These are phyloP conservation scores for Ogataea populi-albae DNA, from an alignment of 805 yeast species.

Conservation along the genomic window DNA sequence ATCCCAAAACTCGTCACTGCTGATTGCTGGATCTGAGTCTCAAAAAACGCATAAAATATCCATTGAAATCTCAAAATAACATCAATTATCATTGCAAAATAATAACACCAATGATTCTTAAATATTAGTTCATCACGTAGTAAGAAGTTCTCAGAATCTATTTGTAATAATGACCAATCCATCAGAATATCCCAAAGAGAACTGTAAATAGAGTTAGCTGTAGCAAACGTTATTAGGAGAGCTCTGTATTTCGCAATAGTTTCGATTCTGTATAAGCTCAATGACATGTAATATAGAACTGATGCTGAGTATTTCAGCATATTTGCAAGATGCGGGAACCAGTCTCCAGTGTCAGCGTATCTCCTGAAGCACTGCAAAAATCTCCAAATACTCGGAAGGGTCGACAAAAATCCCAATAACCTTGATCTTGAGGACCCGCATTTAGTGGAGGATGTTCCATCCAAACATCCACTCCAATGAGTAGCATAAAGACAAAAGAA, in stretches of 20 bases:
- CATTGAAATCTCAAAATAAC: constrained; percentile 82
- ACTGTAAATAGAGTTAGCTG: constrained; percentile 66
- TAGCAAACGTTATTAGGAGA: constrained; percentile 69
- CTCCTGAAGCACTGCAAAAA: constrained; percentile 88
- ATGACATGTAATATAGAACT: constrained; percentile 61
- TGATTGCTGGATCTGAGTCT: constrained; percentile 76
- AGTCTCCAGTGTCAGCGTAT: constrained; percentile 87
- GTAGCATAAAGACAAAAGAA: constrained; percentile 80
- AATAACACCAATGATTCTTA: constrained; percentile 59
- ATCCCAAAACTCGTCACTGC: constrained; percentile 81
- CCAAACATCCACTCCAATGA: constrained; percentile 59
- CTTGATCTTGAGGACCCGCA: constrained; percentile 83
- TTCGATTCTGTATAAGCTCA: constrained; percentile 77
- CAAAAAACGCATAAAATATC: constrained; percentile 83
- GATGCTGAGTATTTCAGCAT: constrained; percentile 72
- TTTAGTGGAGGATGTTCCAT: constrained; percentile 35
- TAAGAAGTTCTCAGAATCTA: constrained; percentile 51
- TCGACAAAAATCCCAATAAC: constrained; percentile 75
- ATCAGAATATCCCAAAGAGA: constrained; percentile 86
- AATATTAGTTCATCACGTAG: constrained; percentile 73
- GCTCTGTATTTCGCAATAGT: constrained; percentile 42
- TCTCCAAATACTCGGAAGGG: constrained; percentile 89
- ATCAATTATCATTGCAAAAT: constrained; percentile 70
- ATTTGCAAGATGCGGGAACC: constrained; percentile 95
- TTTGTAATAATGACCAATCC: constrained; percentile 92